A percentile compares a stretch with the other conserved stretches of the same genome.
These are phyloP conservation scores for Carex sylvatica DNA, from an alignment of 202 grass and related monocot genomes.

Conservation along the genomic window DNA sequence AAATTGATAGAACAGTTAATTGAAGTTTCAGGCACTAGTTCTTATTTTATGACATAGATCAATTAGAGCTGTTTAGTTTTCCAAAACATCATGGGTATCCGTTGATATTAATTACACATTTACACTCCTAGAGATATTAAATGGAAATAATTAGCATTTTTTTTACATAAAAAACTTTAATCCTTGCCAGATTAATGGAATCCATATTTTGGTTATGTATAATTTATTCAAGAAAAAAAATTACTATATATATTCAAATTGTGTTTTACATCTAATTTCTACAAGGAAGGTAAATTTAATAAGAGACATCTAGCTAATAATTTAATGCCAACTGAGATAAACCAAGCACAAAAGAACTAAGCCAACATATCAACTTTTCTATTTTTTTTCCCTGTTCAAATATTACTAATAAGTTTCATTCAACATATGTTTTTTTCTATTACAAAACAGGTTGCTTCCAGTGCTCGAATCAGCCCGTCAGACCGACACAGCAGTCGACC, in stretches of 20 bases:
- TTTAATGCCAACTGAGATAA: background rate
- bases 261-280: background rate
- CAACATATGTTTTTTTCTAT: background rate
- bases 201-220: background rate
- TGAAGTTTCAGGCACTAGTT: background rate
- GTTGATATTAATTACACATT: background rate
- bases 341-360: background rate
- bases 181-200: background rate
- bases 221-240: background rate
- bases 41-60: background rate
- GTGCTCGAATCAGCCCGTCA: slow-evolving; percentile 48
- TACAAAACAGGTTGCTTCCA: slow-evolving; percentile 53
- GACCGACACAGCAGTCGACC: slow-evolving; percentile 32
- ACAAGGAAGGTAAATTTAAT: background rate
- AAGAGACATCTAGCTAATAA: slow-evolving; percentile 8
- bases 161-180: background rate
- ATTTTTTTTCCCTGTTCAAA: background rate
- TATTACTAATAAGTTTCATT: slow-evolving; percentile 1
- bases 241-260: background rate
- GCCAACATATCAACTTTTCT: background rate
- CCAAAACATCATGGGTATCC: background rate
- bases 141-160: background rate
- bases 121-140: background rate
- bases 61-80: background rate
- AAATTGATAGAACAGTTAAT: background rate